Conservation (phyloP, 1,139 yeast genomes). For the Tardiomyces digboiensis region DNA sequence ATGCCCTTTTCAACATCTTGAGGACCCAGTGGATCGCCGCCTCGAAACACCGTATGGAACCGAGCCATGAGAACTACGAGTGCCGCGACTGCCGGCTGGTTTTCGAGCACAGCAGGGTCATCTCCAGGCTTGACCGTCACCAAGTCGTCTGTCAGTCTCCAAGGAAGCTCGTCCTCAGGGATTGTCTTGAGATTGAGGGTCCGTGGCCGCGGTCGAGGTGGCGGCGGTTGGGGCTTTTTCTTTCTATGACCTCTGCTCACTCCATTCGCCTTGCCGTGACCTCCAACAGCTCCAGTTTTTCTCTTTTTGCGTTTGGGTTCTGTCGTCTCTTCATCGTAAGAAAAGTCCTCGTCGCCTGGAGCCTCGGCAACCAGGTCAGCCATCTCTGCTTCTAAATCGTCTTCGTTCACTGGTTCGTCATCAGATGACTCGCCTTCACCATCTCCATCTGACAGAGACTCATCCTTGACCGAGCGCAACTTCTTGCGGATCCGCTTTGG, state of each 20-base stretch:
- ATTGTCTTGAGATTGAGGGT: not conserved
- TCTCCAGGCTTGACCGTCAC: not conserved
- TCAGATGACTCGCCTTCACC: conserved; percentile 5
- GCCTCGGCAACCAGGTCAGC: not conserved
- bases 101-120: conserved; percentile 6
- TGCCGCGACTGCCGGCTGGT: conserved; percentile 23
- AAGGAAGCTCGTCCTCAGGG: conserved; percentile 21
- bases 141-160: conserved; percentile 9
- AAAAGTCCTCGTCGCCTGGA: not conserved
- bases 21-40: conserved; percentile 27
- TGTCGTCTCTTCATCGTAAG: not conserved
- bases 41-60: conserved; percentile 25
- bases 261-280: not conserved
- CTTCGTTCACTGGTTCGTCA: conserved; percentile 3
- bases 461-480: conserved; percentile 1
- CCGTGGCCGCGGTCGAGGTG: conserved; percentile 1
- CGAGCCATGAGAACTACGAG: conserved; percentile 25
- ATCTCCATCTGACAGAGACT: conserved; percentile 8
- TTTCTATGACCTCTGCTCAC: not conserved
- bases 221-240: not conserved
- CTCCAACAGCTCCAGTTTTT: not conserved
- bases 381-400: conserved; percentile 1
- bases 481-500: not conserved
- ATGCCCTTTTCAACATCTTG: conserved; percentile 32
- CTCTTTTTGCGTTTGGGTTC: conserved; percentile 1